phyloP scores from a whole-genome alignment of 139 green algal species.

The Dunaliella primolecta region DNA sequence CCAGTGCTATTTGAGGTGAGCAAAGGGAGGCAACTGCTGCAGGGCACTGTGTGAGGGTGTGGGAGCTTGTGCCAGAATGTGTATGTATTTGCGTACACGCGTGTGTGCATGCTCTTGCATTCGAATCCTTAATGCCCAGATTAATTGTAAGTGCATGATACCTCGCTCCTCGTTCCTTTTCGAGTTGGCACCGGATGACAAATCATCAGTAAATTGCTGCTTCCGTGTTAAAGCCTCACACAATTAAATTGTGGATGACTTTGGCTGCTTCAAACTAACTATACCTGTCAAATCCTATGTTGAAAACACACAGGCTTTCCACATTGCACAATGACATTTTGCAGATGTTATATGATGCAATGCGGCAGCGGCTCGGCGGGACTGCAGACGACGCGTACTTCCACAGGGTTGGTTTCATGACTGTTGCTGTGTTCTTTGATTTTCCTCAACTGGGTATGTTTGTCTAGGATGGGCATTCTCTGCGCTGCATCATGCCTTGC shows the following conservation, averaged over 20 bases:
- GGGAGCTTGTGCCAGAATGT: background rate
- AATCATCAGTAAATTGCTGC: no score
- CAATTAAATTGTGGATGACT: no score
- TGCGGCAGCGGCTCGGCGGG: background rate
- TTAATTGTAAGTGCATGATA: no score
- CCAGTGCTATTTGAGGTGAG: constrained; percentile 33
- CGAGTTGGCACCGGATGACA: no score
- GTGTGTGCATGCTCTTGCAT: background rate
- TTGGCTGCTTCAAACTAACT: no score
- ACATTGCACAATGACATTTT: no score
- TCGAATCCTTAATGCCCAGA: no score
- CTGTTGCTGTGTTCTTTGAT: background rate
- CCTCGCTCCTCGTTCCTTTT: no score
- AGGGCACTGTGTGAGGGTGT: background rate
- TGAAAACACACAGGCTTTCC: no score
- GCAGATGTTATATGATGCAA: background rate
- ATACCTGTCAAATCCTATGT: no score
- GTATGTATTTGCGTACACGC: background rate
- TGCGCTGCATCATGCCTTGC: background rate
- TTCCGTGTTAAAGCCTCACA: no score
- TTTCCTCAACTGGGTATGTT: background rate
- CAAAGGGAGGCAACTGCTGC: no score
- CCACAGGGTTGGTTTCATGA: background rate
- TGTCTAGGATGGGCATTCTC: background rate
- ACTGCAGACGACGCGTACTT: background rate